A percentile compares a stretch with the other conserved stretches of the same genome.
These are phyloP conservation scores for Sophora flavescens DNA, from an alignment of 306 rosid species.

Conservation along the genomic window DNA sequence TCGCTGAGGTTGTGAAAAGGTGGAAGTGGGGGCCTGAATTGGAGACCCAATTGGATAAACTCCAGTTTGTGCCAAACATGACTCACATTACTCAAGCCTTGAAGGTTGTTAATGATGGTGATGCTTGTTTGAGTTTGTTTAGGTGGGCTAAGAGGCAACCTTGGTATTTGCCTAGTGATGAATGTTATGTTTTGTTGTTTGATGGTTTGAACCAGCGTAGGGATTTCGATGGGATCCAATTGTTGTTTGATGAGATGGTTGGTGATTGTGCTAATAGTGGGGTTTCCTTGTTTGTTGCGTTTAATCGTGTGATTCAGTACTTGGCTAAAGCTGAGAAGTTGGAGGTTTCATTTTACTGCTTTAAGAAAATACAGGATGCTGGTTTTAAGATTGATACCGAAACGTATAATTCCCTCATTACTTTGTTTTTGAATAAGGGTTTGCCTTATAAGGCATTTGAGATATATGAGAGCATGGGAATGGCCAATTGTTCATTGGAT, in stretches of 20 bases:
- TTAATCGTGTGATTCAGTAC: conserved; percentile 78
- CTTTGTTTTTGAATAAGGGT: conserved; percentile 87
- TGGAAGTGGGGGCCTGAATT: conserved; percentile 99
- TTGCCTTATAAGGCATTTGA: conserved; percentile 93
- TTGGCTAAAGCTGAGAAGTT: conserved; percentile 90
- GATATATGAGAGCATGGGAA: conserved; percentile 91
- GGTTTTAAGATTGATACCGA: conserved; percentile 72
- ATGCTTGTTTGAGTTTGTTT: conserved; percentile 81
- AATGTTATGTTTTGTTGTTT: conserved; percentile 73
- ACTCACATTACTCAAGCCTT: conserved; percentile 73
- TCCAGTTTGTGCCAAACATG: conserved; percentile 87
- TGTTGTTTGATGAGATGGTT: conserved; percentile 87
- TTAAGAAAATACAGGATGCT: conserved; percentile 77
- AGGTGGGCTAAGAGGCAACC: conserved; percentile 92
- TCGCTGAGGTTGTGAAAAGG: conserved; percentile 87
- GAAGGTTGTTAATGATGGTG: conserved; percentile 70
- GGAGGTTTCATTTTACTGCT: conserved; percentile 88
- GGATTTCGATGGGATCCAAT: conserved; percentile 83
- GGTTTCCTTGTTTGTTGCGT: conserved; percentile 59
- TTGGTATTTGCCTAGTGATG: conserved; percentile 81
- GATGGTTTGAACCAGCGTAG: conserved; percentile 72
- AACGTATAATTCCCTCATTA: conserved; percentile 81
- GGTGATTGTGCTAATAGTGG: conserved; percentile 64
- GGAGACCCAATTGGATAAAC: conserved; percentile 88
- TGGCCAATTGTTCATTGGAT: conserved; percentile 67